Evolutionary conservation across 2,329 filamentous ascomycete species (phyloP).

Genomic region (Ascocoryne sarcoides): DNA sequence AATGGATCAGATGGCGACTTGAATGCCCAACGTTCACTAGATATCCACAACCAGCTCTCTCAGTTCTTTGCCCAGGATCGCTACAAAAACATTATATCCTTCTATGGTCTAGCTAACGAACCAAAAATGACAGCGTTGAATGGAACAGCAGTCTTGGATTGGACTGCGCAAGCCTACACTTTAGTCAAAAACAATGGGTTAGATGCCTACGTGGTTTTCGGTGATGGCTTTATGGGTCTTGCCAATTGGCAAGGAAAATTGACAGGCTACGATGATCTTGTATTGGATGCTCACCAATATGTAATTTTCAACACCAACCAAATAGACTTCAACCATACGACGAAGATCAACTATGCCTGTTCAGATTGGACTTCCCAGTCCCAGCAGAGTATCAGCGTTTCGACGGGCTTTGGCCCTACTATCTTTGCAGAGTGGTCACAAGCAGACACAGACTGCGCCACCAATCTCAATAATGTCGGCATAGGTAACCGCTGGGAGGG

Average conservation of each 20-base stretch:
- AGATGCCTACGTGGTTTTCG: slow-evolving; percentile 68
- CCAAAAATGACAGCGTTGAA: slow-evolving; percentile 73
- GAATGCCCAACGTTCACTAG: slow-evolving; percentile 74
- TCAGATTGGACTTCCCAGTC: slow-evolving; percentile 78
- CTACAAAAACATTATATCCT: slow-evolving; percentile 83
- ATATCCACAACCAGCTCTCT: slow-evolving; percentile 78
- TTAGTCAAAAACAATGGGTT: slow-evolving; percentile 72
- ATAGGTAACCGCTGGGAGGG: slow-evolving; percentile 89
- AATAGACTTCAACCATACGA: slow-evolving; percentile 69
- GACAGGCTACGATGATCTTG: slow-evolving; percentile 58
- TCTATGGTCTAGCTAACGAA: slow-evolving; percentile 94
- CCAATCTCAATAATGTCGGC: slow-evolving; percentile 80
- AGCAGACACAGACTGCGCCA: slow-evolving; percentile 89
- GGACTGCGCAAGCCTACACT: slow-evolving; percentile 67
- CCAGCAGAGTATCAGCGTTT: slow-evolving; percentile 58
- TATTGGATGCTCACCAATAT: slow-evolving; percentile 97
- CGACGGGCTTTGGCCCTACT: slow-evolving; percentile 82
- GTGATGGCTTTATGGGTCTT: slow-evolving; percentile 90
- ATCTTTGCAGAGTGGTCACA: slow-evolving; percentile 97
- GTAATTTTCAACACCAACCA: slow-evolving; percentile 93
- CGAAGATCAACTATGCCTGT: slow-evolving; percentile 84
- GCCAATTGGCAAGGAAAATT: slow-evolving; percentile 84
- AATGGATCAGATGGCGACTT: slow-evolving; percentile 76
- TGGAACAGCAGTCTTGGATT: slow-evolving; percentile 58
- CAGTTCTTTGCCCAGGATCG: slow-evolving; percentile 89